These are phyloP conservation scores for Sclerotinia minor DNA, from an alignment of 2,329 filamentous ascomycete species.

Conservation along the genomic window DNA sequence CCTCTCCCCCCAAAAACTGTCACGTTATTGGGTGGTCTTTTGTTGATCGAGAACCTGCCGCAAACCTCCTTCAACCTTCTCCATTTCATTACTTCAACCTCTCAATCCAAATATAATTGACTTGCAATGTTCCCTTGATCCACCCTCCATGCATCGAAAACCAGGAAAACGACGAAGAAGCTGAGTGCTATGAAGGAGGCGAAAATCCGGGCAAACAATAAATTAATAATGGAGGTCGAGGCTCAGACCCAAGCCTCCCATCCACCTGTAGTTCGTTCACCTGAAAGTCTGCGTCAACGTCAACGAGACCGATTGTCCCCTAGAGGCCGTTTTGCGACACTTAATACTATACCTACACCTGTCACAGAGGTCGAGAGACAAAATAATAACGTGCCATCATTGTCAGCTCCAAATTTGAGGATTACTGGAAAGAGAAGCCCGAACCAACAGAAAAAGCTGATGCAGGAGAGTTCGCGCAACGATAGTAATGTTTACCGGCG, in stretches of 20 bases:
- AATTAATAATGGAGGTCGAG: slow-evolving; percentile 24
- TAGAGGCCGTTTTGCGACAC: slow-evolving; percentile 37
- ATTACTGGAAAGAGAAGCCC: slow-evolving; percentile 31
- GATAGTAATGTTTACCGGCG: slow-evolving; percentile 37
- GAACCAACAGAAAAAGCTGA: slow-evolving; percentile 33
- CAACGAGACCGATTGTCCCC: slow-evolving; percentile 42
- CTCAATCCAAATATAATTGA: slow-evolving; percentile 3
- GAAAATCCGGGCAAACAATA: slow-evolving; percentile 19
- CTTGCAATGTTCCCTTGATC: slow-evolving; percentile 7
- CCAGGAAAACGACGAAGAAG: slow-evolving; percentile 30
- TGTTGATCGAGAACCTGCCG: slow-evolving; percentile 20
- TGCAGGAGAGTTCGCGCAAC: slow-evolving; percentile 38
- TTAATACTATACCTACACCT: slow-evolving; percentile 31
- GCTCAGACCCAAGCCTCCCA: slow-evolving; percentile 22
- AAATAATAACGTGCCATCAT: slow-evolving; percentile 33
- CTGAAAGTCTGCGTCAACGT: slow-evolving; percentile 41
- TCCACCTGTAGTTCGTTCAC: slow-evolving; percentile 29
- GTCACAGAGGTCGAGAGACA: slow-evolving; percentile 32
- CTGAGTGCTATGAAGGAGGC: slow-evolving; percentile 25
- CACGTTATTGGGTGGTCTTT: slow-evolving; percentile 18
- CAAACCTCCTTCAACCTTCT: slow-evolving; percentile 17
- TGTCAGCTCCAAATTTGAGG: slow-evolving; percentile 35
- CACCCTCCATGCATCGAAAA: slow-evolving; percentile 36
- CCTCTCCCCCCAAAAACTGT: neutral
- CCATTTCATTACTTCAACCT: slow-evolving; percentile 8